Percentiles rank a stretch among this genome's conserved stretches.
These are phyloP conservation scores for Alternaria conjuncta DNA, from an alignment of 2,329 filamentous ascomycete species.

Conservation along the genomic window DNA sequence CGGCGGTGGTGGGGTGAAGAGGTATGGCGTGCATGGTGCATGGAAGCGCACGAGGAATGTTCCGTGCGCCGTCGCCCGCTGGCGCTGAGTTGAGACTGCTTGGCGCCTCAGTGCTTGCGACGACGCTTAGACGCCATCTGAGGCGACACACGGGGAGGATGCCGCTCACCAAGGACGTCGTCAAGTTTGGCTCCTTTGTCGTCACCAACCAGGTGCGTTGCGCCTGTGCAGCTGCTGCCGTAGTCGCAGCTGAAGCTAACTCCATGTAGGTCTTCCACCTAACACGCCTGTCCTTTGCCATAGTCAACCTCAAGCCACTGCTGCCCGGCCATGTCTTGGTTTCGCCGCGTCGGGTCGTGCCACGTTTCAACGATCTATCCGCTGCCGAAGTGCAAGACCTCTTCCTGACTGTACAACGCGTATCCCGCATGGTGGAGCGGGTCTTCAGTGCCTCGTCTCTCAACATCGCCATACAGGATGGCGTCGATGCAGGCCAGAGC, in stretches of 20 bases:
- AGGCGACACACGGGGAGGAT: conserved; percentile 21
- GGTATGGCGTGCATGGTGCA: conserved; percentile 6
- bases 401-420: conserved; percentile 82
- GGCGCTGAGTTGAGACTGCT: conserved; percentile 1
- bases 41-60: conserved; percentile 16
- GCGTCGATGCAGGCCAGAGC: conserved; percentile 86
- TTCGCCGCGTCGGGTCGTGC: conserved; percentile 73
- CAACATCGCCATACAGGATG: conserved; percentile 96
- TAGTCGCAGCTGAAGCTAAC: not conserved
- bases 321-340: conserved; percentile 92
- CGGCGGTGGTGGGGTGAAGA: not conserved
- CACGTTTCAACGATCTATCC: conserved; percentile 77
- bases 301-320: conserved; percentile 95
- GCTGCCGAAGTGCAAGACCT: conserved; percentile 79
- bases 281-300: conserved; percentile 79
- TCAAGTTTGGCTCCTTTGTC: conserved; percentile 54
- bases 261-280: conserved; percentile 78
- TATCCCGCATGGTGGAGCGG: conserved; percentile 75
- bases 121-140: not conserved
- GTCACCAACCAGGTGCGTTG: conserved; percentile 52
- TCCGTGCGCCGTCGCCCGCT: conserved; percentile 15
- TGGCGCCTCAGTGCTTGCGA: conserved; percentile 10
- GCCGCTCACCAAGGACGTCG: conserved; percentile 49
- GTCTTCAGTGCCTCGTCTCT: conserved; percentile 73
- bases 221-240: not conserved